Evolutionary conservation across 2,329 filamentous ascomycete genomes (phyloP).

Genomic region (Beauveria australis): DNA sequence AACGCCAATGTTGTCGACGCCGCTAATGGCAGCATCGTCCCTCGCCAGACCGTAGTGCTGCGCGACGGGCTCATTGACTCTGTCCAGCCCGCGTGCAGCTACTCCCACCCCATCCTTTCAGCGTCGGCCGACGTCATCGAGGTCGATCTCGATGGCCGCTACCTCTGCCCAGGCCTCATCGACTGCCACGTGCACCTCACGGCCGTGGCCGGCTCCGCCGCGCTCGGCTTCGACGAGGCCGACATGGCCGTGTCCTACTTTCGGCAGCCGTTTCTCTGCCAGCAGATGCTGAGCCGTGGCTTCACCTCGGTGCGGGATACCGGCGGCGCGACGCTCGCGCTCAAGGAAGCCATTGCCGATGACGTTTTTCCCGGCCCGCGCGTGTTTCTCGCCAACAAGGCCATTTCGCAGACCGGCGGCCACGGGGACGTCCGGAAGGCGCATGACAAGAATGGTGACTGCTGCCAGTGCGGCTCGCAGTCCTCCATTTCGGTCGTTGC

Average conservation of each 20-base stretch:
- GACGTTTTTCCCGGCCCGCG: constrained; percentile 46
- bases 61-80: constrained; percentile 25
- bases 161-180: constrained; percentile 25
- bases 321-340: constrained; percentile 44
- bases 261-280: constrained; percentile 38
- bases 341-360: constrained; percentile 50
- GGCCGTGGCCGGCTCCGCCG: constrained; percentile 21
- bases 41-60: constrained; percentile 25
- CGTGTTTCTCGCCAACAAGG: constrained; percentile 45
- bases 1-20: constrained; percentile 38
- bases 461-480: constrained; percentile 28
- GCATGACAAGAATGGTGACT: constrained; percentile 43
- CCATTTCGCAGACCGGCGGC: constrained; percentile 49
- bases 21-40: constrained; percentile 23
- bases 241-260: constrained; percentile 30
- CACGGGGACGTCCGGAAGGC: constrained; percentile 43
- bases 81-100: constrained; percentile 12
- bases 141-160: constrained; percentile 21
- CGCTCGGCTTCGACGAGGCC: constrained; percentile 19
- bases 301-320: constrained; percentile 53
- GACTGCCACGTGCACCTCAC: constrained; percentile 26
- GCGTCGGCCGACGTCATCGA: constrained; percentile 7
- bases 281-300: constrained; percentile 45
- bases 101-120: not conserved
- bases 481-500: constrained; percentile 35